phyloP scores from a whole-genome alignment of 2,329 filamentous ascomycete species.

The Alternaria burnsii region DNA sequence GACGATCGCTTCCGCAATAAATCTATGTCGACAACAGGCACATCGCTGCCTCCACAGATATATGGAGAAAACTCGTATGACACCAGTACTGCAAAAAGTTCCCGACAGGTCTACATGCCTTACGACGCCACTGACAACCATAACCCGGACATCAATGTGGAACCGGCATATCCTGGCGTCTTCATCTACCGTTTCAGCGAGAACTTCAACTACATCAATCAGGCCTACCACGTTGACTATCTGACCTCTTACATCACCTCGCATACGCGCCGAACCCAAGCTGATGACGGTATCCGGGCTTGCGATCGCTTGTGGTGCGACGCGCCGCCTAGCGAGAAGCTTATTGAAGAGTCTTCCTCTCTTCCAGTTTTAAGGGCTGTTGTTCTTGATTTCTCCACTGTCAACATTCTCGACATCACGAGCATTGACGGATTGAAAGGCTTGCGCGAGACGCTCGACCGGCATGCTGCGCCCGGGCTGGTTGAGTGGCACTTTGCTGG shows the following conservation, averaged over 20 bases:
- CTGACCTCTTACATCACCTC: constrained; percentile 73
- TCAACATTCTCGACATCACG: constrained; percentile 66
- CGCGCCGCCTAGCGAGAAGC: constrained; percentile 44
- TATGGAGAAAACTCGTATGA: background rate
- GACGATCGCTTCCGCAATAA: constrained; percentile 61
- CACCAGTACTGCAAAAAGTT: background rate
- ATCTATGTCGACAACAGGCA: constrained; percentile 50
- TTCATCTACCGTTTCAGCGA: constrained; percentile 96
- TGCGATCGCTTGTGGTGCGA: constrained; percentile 66
- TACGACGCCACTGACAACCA: constrained; percentile 65
- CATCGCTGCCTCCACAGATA: constrained; percentile 46
- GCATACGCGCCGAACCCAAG: constrained; percentile 32
- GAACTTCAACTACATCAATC: constrained; percentile 93
- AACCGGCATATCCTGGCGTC: constrained; percentile 77
- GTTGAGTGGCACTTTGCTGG: constrained; percentile 60
- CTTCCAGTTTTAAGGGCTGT: constrained; percentile 63
- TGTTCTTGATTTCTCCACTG: constrained; percentile 64
- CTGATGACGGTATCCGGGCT: constrained; percentile 29
- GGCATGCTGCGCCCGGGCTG: constrained; percentile 54
- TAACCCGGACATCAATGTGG: constrained; percentile 62
- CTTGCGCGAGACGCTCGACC: constrained; percentile 63
- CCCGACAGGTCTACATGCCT: constrained; percentile 32
- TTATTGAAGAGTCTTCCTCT: constrained; percentile 14
- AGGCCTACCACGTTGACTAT: constrained; percentile 82
- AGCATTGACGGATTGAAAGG: constrained; percentile 64